Evolutionary conservation across 305 asterid species (phyloP), one percentile per base, ranked within the genome.

Genomic region (Solanum chacoense): DNA sequence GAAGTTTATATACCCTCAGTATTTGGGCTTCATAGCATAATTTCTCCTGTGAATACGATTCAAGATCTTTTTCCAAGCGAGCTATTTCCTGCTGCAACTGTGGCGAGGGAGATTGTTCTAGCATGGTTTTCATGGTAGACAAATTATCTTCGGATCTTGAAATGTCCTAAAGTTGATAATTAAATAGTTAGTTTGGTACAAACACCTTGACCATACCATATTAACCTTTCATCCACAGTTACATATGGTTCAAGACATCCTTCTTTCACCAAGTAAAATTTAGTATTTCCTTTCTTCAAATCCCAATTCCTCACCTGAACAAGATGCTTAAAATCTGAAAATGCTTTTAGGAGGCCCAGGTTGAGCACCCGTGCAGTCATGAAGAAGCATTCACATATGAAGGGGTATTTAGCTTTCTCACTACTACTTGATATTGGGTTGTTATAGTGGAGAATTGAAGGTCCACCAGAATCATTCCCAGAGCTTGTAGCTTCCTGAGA

Each of bases 371-470:
- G 92, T 81, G 99, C 96, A 55, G 98, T 97, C 99, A 97, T 97
- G 94, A 96, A 97, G 94, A 97, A 97, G 93, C 99, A 97, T 93
- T 97, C 99, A 90, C 98, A 96, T 92, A 96, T 95, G 91, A 96
- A 97, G 80, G 98, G 89, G 91, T 92, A 96, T 92, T 95, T 97
- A 89, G 90, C 91, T 69, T 94, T 95, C 86, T 93, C 95, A 84
- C 86, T 90, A 84, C 91, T 84, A 88, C 85, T 89, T 89, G 93
- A 85, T 88, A 89, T 86, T 36, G 92, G 88, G 86, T 87, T 92
- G 67, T 84, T 90, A 88, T 73, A 80, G 79, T 90, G 92, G 79
- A 88, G 92, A 86, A 85, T 37, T 71, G 96, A 89, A 86, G 89
- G 87, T 72, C 89, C 93, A 79, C 74, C 93, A 80, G 93, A 90